Base-by-base conservation (phyloP, 2,329 filamentous ascomycete species). In the Xylariaceae sp. region DNA sequence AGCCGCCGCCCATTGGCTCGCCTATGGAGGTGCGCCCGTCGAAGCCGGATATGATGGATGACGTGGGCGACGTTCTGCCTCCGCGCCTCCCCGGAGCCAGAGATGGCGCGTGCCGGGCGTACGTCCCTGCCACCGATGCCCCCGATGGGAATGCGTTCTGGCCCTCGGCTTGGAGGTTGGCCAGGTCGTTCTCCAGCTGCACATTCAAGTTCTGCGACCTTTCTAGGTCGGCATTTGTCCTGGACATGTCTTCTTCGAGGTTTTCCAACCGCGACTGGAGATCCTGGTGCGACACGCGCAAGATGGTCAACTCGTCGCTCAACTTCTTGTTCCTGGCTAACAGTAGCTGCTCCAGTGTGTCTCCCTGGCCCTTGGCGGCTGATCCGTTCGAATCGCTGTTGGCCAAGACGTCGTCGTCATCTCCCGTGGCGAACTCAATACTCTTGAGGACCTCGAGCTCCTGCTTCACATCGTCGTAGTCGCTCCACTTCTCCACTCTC, bases 1-100 rank as follows among this genome's bases (percentile, higher is more conserved):
- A 85, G 2, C 86, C 85, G 34, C 84, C 71, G 19, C 83, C 83
- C 35, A 81, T 71, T 7, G 80, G 68, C 29, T 87, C 83, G 12
- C 70, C 64, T 24, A 68, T 61, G 7, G 60, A 56, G 61, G 65
- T 67, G 27, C 76, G 72, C 15, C 83, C 80, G 51, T 94, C 85
- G 53, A 95, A 88, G n/a, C 92, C 92, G 39, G 89, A 95, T 50
- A 98, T 96, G 50, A 98, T 96, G 14, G 90, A 96, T 4, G 90
- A 96, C 1, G 92, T 96, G 0, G 92, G 93, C 3, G 92, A 96
- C 12, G 83, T 75, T 31, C 70, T 67, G 25, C 81, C 75, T 19
- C 83, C 77, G 49, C 78, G 76, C 31, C 83, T 74, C 13, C 75
- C 70, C 2, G 71, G 68, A 24, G 67, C 68, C 10, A 68, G 59